These are phyloP conservation scores for Sporothrix mexicana DNA, from an alignment of 2,329 filamentous ascomycete genomes.

Conservation along the genomic window DNA sequence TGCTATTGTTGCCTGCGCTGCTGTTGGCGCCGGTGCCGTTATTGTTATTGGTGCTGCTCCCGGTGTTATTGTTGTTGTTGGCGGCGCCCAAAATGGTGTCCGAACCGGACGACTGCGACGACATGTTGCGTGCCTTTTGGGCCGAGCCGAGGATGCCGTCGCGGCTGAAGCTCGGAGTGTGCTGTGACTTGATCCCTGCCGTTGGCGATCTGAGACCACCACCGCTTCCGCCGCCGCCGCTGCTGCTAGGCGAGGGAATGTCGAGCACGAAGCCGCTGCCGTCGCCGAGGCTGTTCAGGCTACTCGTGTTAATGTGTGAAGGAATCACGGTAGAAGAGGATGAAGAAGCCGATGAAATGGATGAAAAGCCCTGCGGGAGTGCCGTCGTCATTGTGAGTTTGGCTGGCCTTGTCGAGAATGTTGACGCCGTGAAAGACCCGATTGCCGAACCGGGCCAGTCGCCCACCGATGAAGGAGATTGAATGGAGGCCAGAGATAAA, in stretches of 20 bases:
- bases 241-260: constrained; percentile 51
- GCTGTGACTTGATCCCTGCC: constrained; percentile 52
- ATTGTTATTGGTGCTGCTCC: neutral
- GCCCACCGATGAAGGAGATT: constrained; percentile 56
- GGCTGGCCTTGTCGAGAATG: neutral
- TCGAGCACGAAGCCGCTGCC: constrained; percentile 56
- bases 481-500: neutral
- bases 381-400: constrained; percentile 44
- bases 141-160: constrained; percentile 60
- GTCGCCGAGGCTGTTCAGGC: constrained; percentile 42
- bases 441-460: constrained; percentile 56
- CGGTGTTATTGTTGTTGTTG: neutral
- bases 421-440: constrained; percentile 39
- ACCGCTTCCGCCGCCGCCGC: constrained; percentile 43
- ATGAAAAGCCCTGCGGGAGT: constrained; percentile 50
- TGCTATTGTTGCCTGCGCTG: neutral
- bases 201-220: constrained; percentile 57
- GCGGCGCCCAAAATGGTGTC: neutral
- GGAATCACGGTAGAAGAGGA: constrained; percentile 13
- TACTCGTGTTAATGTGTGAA: constrained; percentile 6
- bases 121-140: constrained; percentile 59
- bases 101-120: constrained; percentile 56
- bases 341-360: constrained; percentile 42
- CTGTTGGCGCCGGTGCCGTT: neutral
- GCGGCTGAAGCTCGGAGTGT: constrained; percentile 58